Conservation (phyloP, 257 asterid genomes). For the Prunella vulgaris region DNA sequence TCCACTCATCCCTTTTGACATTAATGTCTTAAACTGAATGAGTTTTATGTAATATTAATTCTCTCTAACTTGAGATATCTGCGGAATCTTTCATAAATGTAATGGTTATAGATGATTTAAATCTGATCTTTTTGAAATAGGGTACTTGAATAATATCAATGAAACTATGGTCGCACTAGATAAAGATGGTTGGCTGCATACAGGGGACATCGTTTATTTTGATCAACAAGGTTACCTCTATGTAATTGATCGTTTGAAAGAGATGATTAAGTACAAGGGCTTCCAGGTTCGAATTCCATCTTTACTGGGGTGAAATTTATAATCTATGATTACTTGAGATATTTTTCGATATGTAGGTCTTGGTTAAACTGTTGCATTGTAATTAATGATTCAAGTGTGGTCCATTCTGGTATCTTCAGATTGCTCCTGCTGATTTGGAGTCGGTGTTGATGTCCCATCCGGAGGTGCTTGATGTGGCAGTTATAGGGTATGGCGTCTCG, state of each 20-base stretch:
- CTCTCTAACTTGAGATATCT: not conserved
- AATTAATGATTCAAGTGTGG: conserved; percentile 7
- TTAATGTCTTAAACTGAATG: not conserved
- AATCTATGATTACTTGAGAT: not conserved
- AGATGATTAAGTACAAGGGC: conserved; percentile 81
- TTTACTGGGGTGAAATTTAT: not conserved
- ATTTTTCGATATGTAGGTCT: not conserved
- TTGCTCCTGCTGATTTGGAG: conserved; percentile 94
- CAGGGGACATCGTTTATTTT: conserved; percentile 78
- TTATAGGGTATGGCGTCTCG: conserved; percentile 44
- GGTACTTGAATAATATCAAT: conserved; percentile 59
- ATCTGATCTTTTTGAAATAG: conserved; percentile 31
- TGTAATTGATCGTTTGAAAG: conserved; percentile 77
- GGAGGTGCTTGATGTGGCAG: conserved; percentile 70
- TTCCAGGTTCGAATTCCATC: conserved; percentile 55
- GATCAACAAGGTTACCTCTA: conserved; percentile 73
- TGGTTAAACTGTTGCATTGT: not conserved
- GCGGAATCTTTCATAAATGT: not conserved
- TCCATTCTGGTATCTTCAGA: conserved; percentile 33
- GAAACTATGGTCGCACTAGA: conserved; percentile 54
- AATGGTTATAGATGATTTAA: not conserved
- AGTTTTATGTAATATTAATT: no score
- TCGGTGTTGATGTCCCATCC: conserved; percentile 59
- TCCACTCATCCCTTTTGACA: not conserved
- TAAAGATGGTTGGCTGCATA: conserved; percentile 76